A percentile compares a stretch with the other conserved stretches of the same genome.
These are phyloP conservation scores for Penicillium argentinense DNA, from an alignment of 495 filamentous ascomycete genomes.

Conservation along the genomic window DNA sequence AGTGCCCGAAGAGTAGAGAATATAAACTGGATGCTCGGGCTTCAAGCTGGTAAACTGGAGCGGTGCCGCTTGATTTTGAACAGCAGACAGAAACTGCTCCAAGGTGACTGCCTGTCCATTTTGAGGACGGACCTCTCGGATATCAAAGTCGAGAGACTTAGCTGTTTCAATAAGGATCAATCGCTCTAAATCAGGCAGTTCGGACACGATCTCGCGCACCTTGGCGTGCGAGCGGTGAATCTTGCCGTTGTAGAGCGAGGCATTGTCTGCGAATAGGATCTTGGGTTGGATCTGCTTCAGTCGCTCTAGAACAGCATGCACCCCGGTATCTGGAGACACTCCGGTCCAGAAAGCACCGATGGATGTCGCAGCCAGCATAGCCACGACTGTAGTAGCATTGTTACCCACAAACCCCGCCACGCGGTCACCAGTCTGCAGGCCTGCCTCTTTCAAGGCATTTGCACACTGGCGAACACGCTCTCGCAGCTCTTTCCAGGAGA, in stretches of 20 bases:
- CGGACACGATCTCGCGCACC: conserved; percentile 65
- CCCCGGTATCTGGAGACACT: conserved; percentile 81
- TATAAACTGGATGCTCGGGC: conserved; percentile 84
- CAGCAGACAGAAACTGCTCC: conserved; percentile 46
- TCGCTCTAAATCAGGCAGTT: conserved; percentile 60
- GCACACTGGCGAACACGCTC: conserved; percentile 74
- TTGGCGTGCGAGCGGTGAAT: conserved; percentile 71
- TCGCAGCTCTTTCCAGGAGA: conserved; percentile 80
- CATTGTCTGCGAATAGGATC: conserved; percentile 82
- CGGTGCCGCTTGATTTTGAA: conserved; percentile 41
- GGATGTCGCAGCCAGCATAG: conserved; percentile 77
- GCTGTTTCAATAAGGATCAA: conserved; percentile 71
- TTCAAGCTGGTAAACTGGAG: conserved; percentile 71
- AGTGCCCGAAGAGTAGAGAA: conserved; percentile 84
- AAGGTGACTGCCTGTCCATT: conserved; percentile 54
- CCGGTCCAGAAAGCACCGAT: conserved; percentile 90
- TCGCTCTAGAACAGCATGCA: conserved; percentile 76
- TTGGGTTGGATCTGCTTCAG: conserved; percentile 78
- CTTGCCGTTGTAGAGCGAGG: conserved; percentile 85
- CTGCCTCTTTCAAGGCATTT: conserved; percentile 63
- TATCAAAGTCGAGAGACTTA: conserved; percentile 43
- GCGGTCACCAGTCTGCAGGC: conserved; percentile 64
- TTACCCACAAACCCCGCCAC: conserved; percentile 89
- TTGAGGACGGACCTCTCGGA: conserved; percentile 45
- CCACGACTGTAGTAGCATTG: conserved; percentile 79